Base-by-base conservation (phyloP, 116 monocot genomes). In the Phalaenopsis hybrid region DNA sequence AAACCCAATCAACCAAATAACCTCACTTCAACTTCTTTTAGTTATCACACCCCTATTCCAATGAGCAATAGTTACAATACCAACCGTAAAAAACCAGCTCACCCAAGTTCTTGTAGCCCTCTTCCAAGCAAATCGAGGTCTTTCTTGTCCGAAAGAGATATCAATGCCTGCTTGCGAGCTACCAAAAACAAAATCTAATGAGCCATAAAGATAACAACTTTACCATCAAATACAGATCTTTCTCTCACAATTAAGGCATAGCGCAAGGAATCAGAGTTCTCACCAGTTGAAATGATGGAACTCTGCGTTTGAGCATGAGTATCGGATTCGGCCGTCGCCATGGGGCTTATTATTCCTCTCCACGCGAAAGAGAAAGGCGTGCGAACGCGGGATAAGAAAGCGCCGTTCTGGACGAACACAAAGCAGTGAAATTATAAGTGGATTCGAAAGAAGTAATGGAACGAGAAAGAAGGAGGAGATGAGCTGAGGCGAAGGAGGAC, bases 101-200 rank as follows among this genome's bases (percentile, higher is more conserved):
- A 90, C 98, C 98, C 98, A 81, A 98, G 86, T 31, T 57, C 74
- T 79, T 93, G 93, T 82, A 98, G 98, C 57, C 95, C 98, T 79
- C 87, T 93, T 74, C 82, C 92, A 88, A 98, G 95, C 18, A 90
- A 81, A 81, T 85, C 76, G 28, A 98, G 70, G 57, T 93, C 95
- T 21, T 80, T 80, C 84, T 98, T 98, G 86, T 98, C 86, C 16
- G 98, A 98, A 50, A 98, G 81, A 59, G 98, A 98, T 85, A 98
- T 88, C 81, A 98, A 89, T 61, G 95, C 98, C 82, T 88, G 98
- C 72, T 93, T 92, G 37, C 57, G 2, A 51, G 89, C 96, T 95
- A 45, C 44, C 28, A 61, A 81, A 73, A 4, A 18, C 5, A 17
- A 15, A 31, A 12, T 15, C 18, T 7, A 20, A 44, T 15, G 23